Evolutionary conservation across 2,329 filamentous ascomycete species (phyloP), one percentile per base, ranked within the genome.

Genomic region (Penicillium sp.): DNA sequence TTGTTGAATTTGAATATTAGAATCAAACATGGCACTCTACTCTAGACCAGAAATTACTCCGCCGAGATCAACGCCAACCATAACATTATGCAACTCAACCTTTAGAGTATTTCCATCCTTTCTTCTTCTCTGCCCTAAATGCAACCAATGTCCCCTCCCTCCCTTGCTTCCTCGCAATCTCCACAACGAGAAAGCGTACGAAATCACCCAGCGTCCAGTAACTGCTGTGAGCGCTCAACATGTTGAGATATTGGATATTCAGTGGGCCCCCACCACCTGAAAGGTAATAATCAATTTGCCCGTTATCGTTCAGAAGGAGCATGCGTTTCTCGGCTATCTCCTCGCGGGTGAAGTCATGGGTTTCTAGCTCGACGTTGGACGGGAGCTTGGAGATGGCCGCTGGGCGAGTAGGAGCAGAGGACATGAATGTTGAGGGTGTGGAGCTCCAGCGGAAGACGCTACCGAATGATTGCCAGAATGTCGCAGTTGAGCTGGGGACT

Each of bases 201-300:
- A 99, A 92, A 70, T 97, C 94, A 27, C 80, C 84, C 65, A 89
- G 86, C 2, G 86, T 83, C 94, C 94, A 99, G 73, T 99, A 99
- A 70, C 90, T 93, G 52, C 90, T 92, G 73, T 99, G 94, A 8
- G 94, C 94, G 54, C 91, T 90, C 51, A 99, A 77, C 94, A 99
- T 99, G 63, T 96, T 97, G 34, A 97, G 75, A 70, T 99, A 99
- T 74, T 97, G 92, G 22, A 97, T 92, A 73, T 96, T 94, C 34
- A 99, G 78, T 4, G 92, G 88, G 0, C 94, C 94, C 1, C 90
- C 89, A 0, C 91, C 90, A 7, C 91, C 92, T 46, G 86, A 86
- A 46, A 99, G 77, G 65, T 88, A 95, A 74, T 86, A 99, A 71
- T 99, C 94, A 39, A 99, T 87, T 74, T 99, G 94, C 0, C 92